These are phyloP conservation scores for Ustilago hordei DNA, from an alignment of 1,284 basidiomycete genomes.

Conservation along the genomic window DNA sequence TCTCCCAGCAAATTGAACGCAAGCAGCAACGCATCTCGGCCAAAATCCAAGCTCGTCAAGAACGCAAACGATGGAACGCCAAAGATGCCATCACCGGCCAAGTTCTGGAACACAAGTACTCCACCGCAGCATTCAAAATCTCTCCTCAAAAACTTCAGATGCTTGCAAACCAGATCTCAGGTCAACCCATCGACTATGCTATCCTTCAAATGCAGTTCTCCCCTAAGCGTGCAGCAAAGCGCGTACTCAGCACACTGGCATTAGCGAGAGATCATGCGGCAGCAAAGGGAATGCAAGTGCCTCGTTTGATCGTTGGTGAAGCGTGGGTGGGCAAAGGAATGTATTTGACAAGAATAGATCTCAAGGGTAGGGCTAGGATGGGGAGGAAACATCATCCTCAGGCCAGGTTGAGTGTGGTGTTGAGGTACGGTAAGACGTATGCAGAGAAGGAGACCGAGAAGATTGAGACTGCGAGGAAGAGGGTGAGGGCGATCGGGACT, in stretches of 20 bases:
- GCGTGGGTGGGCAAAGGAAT: constrained; percentile 92
- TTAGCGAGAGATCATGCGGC: constrained; percentile 88
- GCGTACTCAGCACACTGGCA: constrained; percentile 88
- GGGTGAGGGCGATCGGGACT: constrained; percentile 81
- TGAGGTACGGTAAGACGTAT: constrained; percentile 85
- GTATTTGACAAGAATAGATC: constrained; percentile 79
- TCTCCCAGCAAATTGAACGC: constrained; percentile 42
- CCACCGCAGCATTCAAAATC: constrained; percentile 90
- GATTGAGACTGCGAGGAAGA: constrained; percentile 78
- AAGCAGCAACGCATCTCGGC: constrained; percentile 40
- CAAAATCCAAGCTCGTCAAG: constrained; percentile 48
- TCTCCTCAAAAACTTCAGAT: constrained; percentile 91
- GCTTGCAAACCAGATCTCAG: constrained; percentile 84
- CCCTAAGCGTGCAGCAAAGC: constrained; percentile 85
- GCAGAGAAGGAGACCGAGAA: constrained; percentile 78
- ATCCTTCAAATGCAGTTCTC: constrained; percentile 97
- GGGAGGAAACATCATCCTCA: constrained; percentile 84
- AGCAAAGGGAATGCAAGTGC: constrained; percentile 80
- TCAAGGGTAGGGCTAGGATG: constrained; percentile 83
- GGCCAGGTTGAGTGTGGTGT: constrained; percentile 81
- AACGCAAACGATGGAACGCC: constrained; percentile 62
- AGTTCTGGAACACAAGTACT: constrained; percentile 82
- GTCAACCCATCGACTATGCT: constrained; percentile 78
- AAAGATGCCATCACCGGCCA: constrained; percentile 43
- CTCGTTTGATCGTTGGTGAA: constrained; percentile 86